Evolutionary conservation across 1,139 yeast genomes (phyloP), one percentile per base, ranked within the genome.

Genomic region (Hyphopichia buzzinii): DNA sequence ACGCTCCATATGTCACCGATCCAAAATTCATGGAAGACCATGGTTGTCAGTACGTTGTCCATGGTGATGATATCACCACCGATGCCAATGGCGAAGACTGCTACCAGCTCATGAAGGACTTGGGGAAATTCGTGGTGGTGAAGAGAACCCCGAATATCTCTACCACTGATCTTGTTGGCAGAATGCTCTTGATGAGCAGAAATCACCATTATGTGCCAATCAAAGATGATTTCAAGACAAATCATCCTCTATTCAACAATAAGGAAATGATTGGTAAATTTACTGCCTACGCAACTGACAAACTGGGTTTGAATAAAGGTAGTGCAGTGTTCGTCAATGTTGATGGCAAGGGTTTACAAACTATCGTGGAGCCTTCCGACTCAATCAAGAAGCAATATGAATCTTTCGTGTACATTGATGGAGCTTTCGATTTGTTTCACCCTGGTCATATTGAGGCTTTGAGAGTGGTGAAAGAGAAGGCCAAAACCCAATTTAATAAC

Each of bases 51-150:
- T 92, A 82, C 55, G 98, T 92, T 14, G 96, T 92, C 10, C 98
- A 92, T 57, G 98, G 98, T 4, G 98, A 92, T 59, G 98, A 92
- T 55, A 89, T 92, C 49, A 92, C 97, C 21, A 85, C 96, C 1
- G 97, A 92, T 59, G 96, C 96, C 22, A 75, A 88, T 52, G 98
- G 98, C 0, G 80, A 87, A 39, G 98, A 92, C 61, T 87, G 97
- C 52, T 92, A 92, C 62, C 84, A 84, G 44, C 72, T 60, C 17
- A 88, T 90, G 43, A 90, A 90, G 58, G 90, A 87, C 39, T 63
- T 80, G 57, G 96, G 95, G n/a, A 67, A 90, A 49, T 87, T 90
- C 58, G 76, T 83, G 24, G 90, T 88, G 15, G 97, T 92, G 29
- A 89, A 87, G 58, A 71, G 98, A 47, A 92, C 98, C 0, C 94